Conservation (phyloP, 371 early-diverging fungal genomes). For the Apophysomyces variabilis region DNA sequence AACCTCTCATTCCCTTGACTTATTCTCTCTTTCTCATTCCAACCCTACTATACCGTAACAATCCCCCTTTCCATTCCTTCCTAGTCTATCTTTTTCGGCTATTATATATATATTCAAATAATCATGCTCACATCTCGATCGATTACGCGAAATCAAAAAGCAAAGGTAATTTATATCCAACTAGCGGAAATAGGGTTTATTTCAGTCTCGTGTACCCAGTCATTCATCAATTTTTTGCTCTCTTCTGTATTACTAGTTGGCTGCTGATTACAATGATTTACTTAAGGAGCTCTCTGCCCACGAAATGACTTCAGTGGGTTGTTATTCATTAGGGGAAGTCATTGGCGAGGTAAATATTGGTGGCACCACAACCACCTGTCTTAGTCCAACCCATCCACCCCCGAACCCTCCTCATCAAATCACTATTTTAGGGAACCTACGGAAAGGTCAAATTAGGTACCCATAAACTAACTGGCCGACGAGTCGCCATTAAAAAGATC, state of each 20-base stretch:
- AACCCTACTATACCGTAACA: background rate
- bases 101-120: constrained; percentile 5
- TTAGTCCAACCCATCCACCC: background rate
- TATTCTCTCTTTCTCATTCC: constrained; percentile 5
- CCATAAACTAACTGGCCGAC: constrained; percentile 80
- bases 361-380: background rate
- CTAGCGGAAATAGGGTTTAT: constrained; percentile 2
- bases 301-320: constrained; percentile 30
- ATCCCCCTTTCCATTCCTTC: constrained; percentile 25
- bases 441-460: constrained; percentile 86
- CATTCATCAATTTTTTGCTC: too few relatives aligned
- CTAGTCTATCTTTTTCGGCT: constrained; percentile 2
- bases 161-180: constrained; percentile 25
- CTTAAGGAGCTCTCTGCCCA: constrained; percentile 30
- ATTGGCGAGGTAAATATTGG: constrained; percentile 28
- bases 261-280: constrained; percentile 37
- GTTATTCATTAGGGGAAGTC: constrained; percentile 30
- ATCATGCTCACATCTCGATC: constrained; percentile 26
- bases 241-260: constrained; percentile 17
- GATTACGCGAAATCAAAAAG: constrained; percentile 31
- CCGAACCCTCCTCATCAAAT: background rate
- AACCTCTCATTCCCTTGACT: background rate
- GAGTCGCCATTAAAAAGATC: constrained; percentile 88
- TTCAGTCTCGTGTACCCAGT: too few relatives aligned
- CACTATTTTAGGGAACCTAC: constrained; percentile 67